A percentile compares a stretch with the other conserved stretches of the same genome.
Conservation (phyloP, 139 green algal genomes). For the Tetraselmis chui region DNA sequence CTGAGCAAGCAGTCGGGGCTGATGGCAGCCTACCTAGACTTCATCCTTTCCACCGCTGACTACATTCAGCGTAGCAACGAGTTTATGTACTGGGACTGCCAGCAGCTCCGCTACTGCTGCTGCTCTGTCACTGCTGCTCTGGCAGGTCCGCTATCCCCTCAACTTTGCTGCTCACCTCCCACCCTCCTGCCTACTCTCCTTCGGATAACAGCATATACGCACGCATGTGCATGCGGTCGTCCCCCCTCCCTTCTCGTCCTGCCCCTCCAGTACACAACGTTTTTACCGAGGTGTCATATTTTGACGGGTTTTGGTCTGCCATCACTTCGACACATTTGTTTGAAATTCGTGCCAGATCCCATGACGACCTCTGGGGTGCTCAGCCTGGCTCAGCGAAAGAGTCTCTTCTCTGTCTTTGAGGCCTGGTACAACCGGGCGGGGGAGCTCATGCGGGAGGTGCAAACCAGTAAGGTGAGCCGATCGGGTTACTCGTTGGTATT, state of each 20-base stretch:
- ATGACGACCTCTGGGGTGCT: not conserved
- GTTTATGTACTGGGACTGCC: not conserved
- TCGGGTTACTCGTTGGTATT: too few relatives aligned
- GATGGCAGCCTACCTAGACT: not conserved
- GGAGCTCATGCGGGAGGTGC: not conserved
- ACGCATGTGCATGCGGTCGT: too few relatives aligned
- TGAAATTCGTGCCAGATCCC: too few relatives aligned
- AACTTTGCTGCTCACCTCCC: too few relatives aligned
- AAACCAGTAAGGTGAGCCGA: not conserved
- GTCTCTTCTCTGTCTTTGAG: not conserved
- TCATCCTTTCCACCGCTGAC: not conserved
- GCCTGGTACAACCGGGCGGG: not conserved
- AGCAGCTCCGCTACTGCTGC: not conserved
- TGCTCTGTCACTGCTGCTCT: not conserved
- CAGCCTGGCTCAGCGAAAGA: not conserved
- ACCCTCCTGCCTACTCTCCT: too few relatives aligned
- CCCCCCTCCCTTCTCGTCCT: too few relatives aligned
- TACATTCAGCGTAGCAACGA: not conserved
- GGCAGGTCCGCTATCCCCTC: not conserved
- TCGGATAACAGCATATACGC: too few relatives aligned
- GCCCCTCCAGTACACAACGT: too few relatives aligned
- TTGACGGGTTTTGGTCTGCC: too few relatives aligned
- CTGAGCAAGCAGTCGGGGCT: not conserved
- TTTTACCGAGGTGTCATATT: too few relatives aligned
- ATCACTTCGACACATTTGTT: too few relatives aligned